Percentiles rank a stretch among this genome's conserved stretches.
phyloP scores from a whole-genome alignment of 2,329 filamentous ascomycete species.

The Sporothrix inflata region DNA sequence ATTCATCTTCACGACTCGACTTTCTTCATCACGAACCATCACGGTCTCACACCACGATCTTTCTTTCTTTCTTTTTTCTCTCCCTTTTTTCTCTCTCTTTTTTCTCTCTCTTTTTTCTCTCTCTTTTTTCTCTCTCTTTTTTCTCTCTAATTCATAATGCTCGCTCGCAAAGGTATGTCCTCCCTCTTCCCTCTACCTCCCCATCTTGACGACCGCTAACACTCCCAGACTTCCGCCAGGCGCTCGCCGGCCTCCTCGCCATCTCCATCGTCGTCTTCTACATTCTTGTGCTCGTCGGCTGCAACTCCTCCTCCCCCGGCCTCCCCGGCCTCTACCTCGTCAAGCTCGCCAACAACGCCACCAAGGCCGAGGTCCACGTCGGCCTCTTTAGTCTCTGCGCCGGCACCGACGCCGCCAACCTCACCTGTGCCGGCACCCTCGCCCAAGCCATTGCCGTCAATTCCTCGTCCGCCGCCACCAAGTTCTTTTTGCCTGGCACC shows the following conservation, averaged over 20 bases:
- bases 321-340: constrained; percentile 35
- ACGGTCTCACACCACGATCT: not conserved
- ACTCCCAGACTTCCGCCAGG: constrained; percentile 15
- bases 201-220: not conserved
- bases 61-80: not conserved
- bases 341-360: constrained; percentile 33
- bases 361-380: constrained; percentile 32
- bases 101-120: no score
- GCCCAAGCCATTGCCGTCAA: constrained; percentile 24
- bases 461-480: constrained; percentile 5
- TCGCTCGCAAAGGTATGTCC: constrained; percentile 11
- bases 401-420: constrained; percentile 26
- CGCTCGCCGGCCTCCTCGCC: constrained; percentile 23
- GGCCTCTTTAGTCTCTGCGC: constrained; percentile 35
- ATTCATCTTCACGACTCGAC: constrained; percentile 11
- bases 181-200: not conserved
- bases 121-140: not conserved
- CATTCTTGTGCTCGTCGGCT: constrained; percentile 34
- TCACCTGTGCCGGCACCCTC: constrained; percentile 33
- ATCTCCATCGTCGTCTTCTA: constrained; percentile 27
- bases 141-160: constrained; percentile 15
- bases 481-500: constrained; percentile 31
- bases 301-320: constrained; percentile 35
- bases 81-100: not conserved
- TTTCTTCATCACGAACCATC: not conserved